phyloP scores from a whole-genome alignment of 2,329 filamentous ascomycete species.

The Aureobasidium sp. region DNA sequence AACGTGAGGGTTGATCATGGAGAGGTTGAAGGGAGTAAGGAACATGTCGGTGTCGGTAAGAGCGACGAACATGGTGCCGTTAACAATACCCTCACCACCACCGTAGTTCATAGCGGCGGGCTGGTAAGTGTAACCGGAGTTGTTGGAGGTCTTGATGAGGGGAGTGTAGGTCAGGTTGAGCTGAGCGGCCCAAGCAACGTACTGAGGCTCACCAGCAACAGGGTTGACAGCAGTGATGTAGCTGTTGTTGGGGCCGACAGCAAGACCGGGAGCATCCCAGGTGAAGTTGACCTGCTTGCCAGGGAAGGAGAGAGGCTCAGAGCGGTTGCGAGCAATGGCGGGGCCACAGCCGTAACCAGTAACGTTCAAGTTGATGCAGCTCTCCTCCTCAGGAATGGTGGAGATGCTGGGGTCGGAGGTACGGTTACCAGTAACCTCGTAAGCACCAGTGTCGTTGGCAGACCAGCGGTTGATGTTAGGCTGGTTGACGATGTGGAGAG shows the following conservation, averaged over 20 bases:
- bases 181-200: slow-evolving; percentile 69
- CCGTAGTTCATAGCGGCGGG: slow-evolving; percentile 59
- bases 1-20: slow-evolving; percentile 66
- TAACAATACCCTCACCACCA: slow-evolving; percentile 60
- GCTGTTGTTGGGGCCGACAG: slow-evolving; percentile 72
- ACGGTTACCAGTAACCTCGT: slow-evolving; percentile 55
- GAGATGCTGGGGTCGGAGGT: slow-evolving; percentile 46
- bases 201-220: slow-evolving; percentile 49
- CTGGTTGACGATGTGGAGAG: slow-evolving; percentile 63
- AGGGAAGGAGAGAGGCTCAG: slow-evolving; percentile 62
- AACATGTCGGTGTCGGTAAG: slow-evolving; percentile 60
- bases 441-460: slow-evolving; percentile 49
- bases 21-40: slow-evolving; percentile 69
- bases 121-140: slow-evolving; percentile 60
- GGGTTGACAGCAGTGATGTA: slow-evolving; percentile 55
- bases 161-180: slow-evolving; percentile 48
- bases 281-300: slow-evolving; percentile 61
- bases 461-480: slow-evolving; percentile 63
- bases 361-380: slow-evolving; percentile 48
- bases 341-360: slow-evolving; percentile 51
- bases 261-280: slow-evolving; percentile 62
- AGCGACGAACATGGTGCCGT: slow-evolving; percentile 71
- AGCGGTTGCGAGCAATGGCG: slow-evolving; percentile 59
- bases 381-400: slow-evolving; percentile 36
- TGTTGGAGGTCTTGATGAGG: slow-evolving; percentile 55